Evolutionary conservation across 805 yeast genomes (phyloP).

Genomic region (Lachancea meyersii): DNA sequence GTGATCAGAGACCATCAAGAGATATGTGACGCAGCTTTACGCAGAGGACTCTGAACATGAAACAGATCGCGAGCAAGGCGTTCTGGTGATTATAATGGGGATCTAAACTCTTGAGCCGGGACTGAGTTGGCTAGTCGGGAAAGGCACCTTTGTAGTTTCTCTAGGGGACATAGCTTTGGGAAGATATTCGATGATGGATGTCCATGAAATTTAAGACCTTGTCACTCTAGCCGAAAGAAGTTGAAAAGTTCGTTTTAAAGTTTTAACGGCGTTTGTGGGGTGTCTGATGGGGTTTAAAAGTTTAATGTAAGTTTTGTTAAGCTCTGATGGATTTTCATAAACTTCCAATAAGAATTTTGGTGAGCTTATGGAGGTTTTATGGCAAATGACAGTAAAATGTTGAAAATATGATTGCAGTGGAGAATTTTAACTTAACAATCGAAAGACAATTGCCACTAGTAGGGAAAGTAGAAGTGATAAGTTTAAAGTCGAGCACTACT

Average conservation of each 20-base stretch:
- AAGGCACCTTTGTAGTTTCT: too few species aligned
- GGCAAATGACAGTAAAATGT: background rate
- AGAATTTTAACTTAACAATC: background rate
- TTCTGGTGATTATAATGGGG: background rate
- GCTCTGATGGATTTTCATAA: too few species aligned
- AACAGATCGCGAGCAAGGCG: background rate
- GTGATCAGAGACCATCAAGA: constrained; percentile 2
- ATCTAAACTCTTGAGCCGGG: background rate
- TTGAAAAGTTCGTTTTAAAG: too few species aligned
- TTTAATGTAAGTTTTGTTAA: too few species aligned
- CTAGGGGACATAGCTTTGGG: too few species aligned
- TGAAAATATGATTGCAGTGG: background rate
- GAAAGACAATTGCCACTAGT: background rate
- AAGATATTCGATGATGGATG: too few species aligned
- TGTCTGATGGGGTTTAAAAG: too few species aligned
- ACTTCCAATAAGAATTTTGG: background rate
- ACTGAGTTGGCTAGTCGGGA: background rate
- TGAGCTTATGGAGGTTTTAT: background rate
- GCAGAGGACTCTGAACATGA: background rate
- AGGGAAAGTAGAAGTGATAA: background rate
- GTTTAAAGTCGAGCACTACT: too few species aligned
- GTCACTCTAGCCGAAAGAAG: too few species aligned
- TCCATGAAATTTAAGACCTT: too few species aligned
- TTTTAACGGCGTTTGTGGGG: too few species aligned
- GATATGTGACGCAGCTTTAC: background rate